A percentile compares a stretch with the other conserved stretches of the same genome.
Evolutionary conservation across 768 basidiomycete genomes (phyloP).

Genomic region (Neoboletus magnificus): DNA sequence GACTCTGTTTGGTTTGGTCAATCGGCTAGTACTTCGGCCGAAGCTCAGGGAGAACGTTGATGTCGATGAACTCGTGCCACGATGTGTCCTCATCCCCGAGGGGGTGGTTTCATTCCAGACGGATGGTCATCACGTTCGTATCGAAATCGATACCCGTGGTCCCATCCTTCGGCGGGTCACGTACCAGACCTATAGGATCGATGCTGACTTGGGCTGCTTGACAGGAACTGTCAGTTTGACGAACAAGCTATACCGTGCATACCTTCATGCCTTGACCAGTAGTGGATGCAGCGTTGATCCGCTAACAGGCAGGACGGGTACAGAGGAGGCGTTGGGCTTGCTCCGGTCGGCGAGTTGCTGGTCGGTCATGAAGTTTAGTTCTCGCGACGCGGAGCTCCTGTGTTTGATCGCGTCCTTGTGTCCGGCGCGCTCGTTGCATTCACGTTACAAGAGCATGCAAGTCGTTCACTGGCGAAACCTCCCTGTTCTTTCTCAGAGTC

Average conservation of each 20-base stretch:
- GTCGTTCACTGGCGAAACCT: constrained; percentile 31
- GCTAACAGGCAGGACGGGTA: constrained; percentile 41
- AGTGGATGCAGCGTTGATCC: constrained; percentile 40
- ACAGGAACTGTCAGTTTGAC: constrained; percentile 20
- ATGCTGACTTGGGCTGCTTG: constrained; percentile 31
- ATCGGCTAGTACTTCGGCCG: constrained; percentile 37
- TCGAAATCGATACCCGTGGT: constrained; percentile 1
- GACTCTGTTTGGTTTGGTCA: constrained; percentile 43
- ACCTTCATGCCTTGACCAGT: constrained; percentile 42
- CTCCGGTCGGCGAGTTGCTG: constrained; percentile 36
- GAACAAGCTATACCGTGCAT: constrained; percentile 34
- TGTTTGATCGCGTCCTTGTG: constrained; percentile 31
- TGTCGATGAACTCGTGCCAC: background rate
- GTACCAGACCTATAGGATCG: constrained; percentile 30
- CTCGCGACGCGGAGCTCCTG: constrained; percentile 31
- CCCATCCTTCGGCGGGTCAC: background rate
- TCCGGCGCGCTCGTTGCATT: constrained; percentile 12
- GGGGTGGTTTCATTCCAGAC: constrained; percentile 17
- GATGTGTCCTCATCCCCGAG: constrained; percentile 37
- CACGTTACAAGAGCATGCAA: constrained; percentile 40
- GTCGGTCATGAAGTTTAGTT: constrained; percentile 36
- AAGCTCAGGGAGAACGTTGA: background rate
- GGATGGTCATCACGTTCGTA: constrained; percentile 8
- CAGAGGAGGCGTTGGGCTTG: constrained; percentile 39
- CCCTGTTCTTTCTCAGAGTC: constrained; percentile 27